A percentile compares a stretch with the other conserved stretches of the same genome.
phyloP scores from a whole-genome alignment of 805 yeast genomes.

The Starmerella davenportii region DNA sequence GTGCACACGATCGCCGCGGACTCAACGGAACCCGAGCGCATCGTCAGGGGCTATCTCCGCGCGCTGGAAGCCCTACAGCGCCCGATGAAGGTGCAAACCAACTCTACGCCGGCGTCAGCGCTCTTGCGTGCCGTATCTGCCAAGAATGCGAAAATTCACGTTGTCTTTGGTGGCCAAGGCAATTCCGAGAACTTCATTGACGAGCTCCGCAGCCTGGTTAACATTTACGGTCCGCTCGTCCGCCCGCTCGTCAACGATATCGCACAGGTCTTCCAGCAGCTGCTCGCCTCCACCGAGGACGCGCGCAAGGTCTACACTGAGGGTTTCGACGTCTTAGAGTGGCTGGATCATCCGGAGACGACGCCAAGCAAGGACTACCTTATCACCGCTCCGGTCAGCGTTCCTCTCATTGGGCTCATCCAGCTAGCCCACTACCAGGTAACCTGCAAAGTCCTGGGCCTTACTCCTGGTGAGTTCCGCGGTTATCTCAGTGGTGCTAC shows the following conservation, averaged over 20 bases:
- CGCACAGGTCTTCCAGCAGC: conserved; percentile 46
- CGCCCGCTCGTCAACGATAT: conserved; percentile 52
- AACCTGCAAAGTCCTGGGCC: conserved; percentile 66
- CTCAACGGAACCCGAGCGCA: conserved; percentile 52
- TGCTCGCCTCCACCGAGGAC: conserved; percentile 54
- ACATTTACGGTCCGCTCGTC: conserved; percentile 57
- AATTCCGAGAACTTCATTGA: conserved; percentile 94
- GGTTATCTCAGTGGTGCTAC: conserved; percentile 32
- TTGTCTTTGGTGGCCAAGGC: conserved; percentile 98
- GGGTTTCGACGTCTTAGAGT: conserved; percentile 71
- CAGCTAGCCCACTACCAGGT: conserved; percentile 87
- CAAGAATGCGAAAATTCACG: conserved; percentile 45
- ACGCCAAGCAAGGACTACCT: conserved; percentile 83
- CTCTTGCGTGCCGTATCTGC: conserved; percentile 46
- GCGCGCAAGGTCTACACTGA: conserved; percentile 81
- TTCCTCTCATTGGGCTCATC: conserved; percentile 93
- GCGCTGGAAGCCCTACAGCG: conserved; percentile 36
- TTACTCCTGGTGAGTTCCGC: conserved; percentile 78
- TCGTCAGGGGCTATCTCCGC: conserved; percentile 62
- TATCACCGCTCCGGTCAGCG: conserved; percentile 78
- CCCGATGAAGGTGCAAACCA: conserved; percentile 30
- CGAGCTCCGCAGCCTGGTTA: conserved; percentile 74
- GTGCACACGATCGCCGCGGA: conserved; percentile 76
- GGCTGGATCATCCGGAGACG: conserved; percentile 72
- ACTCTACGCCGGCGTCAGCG: conserved; percentile 28